A percentile compares a stretch with the other conserved stretches of the same genome.
phyloP scores from a whole-genome alignment of 371 early-diverging fungal genomes.

The Lichtheimia ornata region DNA sequence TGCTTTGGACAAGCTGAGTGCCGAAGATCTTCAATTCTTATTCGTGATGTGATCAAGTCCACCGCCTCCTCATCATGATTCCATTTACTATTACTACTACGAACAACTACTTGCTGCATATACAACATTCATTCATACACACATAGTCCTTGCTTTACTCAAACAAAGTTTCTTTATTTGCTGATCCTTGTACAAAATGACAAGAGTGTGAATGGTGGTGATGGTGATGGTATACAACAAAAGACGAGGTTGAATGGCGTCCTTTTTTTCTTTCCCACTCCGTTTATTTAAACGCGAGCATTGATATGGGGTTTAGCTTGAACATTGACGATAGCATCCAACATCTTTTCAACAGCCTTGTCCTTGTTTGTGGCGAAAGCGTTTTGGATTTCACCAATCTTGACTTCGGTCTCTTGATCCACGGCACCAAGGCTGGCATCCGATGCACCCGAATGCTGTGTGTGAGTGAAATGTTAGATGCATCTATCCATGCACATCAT shows the following conservation, averaged over 20 bases:
- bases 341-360: slow-evolving; percentile 70
- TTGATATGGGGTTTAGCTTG: slow-evolving; percentile 72
- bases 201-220: no score
- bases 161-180: no score
- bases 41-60: slow-evolving; percentile 70
- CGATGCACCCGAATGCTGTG: slow-evolving; percentile 77
- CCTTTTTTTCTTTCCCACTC: no score
- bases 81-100: no score
- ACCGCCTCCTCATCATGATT: no score
- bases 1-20: slow-evolving; percentile 70
- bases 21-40: slow-evolving; percentile 87
- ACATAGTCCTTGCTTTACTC: no score
- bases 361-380: slow-evolving; percentile 71
- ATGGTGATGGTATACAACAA: no score
- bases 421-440: slow-evolving; percentile 71
- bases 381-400: slow-evolving; percentile 69
- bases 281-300: slow-evolving; percentile 36
- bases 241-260: no score
- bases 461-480: background rate
- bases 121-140: no score
- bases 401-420: slow-evolving; percentile 78
- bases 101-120: no score
- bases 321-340: slow-evolving; percentile 72
- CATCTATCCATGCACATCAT: background rate
- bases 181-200: no score